Percentiles rank a stretch among this genome's conserved stretches.
Evolutionary conservation across 257 asterid species (phyloP).

Genomic region (Lithospermum erythrorhizon): DNA sequence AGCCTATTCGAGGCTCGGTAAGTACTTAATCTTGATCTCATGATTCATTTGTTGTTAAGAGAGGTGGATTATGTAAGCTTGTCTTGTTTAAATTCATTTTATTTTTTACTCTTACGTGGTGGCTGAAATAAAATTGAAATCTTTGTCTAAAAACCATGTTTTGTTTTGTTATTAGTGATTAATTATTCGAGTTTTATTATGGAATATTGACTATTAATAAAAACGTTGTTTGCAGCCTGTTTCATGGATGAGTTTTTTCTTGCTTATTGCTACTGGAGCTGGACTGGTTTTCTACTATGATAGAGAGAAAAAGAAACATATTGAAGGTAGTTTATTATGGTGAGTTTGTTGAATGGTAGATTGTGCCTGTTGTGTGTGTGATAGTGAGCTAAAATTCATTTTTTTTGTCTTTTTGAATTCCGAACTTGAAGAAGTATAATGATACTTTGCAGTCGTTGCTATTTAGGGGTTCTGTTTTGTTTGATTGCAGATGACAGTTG

Average conservation of each 20-base stretch:
- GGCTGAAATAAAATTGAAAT: neutral
- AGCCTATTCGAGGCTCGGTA: conserved; percentile 71
- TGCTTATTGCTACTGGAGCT: conserved; percentile 75
- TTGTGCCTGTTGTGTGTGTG: neutral
- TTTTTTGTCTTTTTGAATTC: neutral
- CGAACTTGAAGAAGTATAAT: neutral
- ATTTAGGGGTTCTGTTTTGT: neutral
- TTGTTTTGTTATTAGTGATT: neutral
- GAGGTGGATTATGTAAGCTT: neutral
- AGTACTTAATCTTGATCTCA: conserved; percentile 1
- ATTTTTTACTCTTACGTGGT: too few relatives aligned
- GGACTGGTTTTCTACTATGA: conserved; percentile 70
- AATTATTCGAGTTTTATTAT: neutral
- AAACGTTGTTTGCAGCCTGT: conserved; percentile 46
- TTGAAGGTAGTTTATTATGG: conserved; percentile 72
- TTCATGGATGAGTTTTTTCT: conserved; percentile 80
- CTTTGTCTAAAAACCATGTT: neutral
- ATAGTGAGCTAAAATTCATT: neutral
- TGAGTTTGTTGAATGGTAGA: conserved; percentile 21
- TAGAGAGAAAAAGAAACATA: conserved; percentile 70
- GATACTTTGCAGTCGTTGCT: neutral
- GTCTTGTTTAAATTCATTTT: neutral
- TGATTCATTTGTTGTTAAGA: neutral
- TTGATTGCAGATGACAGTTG: neutral
- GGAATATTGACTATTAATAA: neutral